phyloP scores from a whole-genome alignment of 1,284 basidiomycete species.

The Ceratobasidium papillatum region DNA sequence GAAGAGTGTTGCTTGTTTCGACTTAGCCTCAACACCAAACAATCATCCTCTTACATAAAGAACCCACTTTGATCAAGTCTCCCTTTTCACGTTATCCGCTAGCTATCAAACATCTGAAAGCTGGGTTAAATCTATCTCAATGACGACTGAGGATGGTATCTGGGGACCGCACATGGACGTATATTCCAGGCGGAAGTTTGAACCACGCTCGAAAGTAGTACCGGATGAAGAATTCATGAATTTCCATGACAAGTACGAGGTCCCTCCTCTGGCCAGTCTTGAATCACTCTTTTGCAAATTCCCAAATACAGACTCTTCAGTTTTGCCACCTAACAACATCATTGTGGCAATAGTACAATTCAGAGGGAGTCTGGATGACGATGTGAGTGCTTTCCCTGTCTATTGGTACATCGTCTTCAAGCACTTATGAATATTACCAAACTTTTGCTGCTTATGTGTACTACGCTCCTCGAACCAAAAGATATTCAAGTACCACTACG shows the following conservation, averaged over 20 bases:
- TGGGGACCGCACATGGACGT: too few relatives aligned
- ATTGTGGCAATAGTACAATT: background rate
- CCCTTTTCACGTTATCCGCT: too few relatives aligned
- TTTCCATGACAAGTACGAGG: background rate
- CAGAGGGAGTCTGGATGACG: too few relatives aligned
- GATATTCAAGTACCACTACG: background rate
- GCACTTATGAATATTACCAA: background rate
- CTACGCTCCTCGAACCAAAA: background rate
- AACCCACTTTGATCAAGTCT: too few relatives aligned
- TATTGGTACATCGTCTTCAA: too few relatives aligned
- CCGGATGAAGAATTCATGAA: background rate
- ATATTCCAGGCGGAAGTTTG: background rate
- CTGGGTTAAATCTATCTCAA: too few relatives aligned
- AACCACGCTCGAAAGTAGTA: background rate
- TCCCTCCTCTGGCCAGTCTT: background rate
- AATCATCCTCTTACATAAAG: too few relatives aligned
- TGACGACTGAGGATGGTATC: too few relatives aligned
- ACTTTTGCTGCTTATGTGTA: background rate
- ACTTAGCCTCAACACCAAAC: too few relatives aligned
- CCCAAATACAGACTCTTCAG: background rate
- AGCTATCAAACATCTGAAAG: too few relatives aligned
- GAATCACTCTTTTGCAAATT: background rate
- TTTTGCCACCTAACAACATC: background rate
- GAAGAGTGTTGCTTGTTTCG: too few relatives aligned
- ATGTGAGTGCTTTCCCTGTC: too few relatives aligned